Evolutionary conservation across 768 basidiomycete species (phyloP), one percentile per base, ranked within the genome.

Genomic region (Baorangia bicolor): DNA sequence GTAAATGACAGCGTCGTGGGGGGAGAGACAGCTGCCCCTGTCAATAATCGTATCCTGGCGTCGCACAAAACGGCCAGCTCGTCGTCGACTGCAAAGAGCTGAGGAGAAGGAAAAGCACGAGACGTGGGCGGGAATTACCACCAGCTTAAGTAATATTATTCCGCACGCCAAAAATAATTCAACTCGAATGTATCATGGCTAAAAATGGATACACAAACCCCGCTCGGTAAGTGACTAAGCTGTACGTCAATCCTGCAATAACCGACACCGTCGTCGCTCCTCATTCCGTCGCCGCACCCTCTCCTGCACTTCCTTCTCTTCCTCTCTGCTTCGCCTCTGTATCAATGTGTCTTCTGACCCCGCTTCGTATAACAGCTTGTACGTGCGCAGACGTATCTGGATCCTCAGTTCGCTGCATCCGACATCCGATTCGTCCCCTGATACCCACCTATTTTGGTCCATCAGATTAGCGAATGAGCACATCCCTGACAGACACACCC

Each of bases 291-390:
- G 64, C 33, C 70, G 71, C 23, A 77, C 86, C 59, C 71, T 64
- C 57, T 72, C 75, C 55, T 57, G 46, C 65, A 78, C 63, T 47
- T 47, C 64, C 63, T 44, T 64, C 67, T 65, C 67, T 51, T 73
- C 77, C 47, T 72, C 76, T 40, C 31, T 49, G 28, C 68, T 55
- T 52, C 76, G 66, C 47, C 56, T 20, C 37, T 80, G 79, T 72
- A 74, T 74, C 23, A 83, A 43, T 31, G 70, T 62, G 41, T 89
- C 87, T 68, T 89, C 88, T n/a, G 77, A 72, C 37, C 83, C 86
- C 2, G 69, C 76, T 65, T 86, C 87, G 65, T 88, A 89, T 69
- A 86, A 71, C 28, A 92, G 63, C 70, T 84, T 87, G 78, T 90
- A 92, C 57, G 78, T 78, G 39, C 82, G 79, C 54, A 76, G 61